Base-by-base conservation (phyloP, 2,329 filamentous ascomycete genomes). In the Aspergillus alliaceus region DNA sequence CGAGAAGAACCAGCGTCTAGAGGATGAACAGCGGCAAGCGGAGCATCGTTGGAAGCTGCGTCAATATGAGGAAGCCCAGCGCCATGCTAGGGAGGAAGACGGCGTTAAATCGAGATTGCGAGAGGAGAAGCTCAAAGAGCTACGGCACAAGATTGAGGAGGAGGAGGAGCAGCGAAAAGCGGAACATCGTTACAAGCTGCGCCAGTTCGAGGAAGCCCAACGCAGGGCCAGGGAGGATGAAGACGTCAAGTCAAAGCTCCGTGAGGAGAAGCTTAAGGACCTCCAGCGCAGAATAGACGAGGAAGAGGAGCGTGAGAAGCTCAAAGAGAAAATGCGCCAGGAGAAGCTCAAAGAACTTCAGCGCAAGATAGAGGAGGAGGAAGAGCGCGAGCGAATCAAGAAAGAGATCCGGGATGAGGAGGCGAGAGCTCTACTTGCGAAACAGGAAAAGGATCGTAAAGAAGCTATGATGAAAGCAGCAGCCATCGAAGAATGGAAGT, bases 241-340 rank as follows among this genome's bases (percentile, higher is more conserved):
- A 51, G 69, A 74, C 58, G 54, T 72, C 32, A 67, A 68, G 54
- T 60, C 64, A 6, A 69, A 67, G 49, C 54, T 74, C 22, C 59
- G 64, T 14, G 63, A 71, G 46, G 65, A 69, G 55, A 65, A 65
- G 42, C 57, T 79, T 20, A 63, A 64, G 56, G 70, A 72, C 27
- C 62, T 70, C 9, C 67, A 69, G 37, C 64, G 68, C 37, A 69
- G 72, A 56, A 67, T 72, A 15, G 71, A 75, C 24, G 72, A 79
- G 53, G 77, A 79, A 57, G 75, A 79, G 51, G 77, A 81, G 56
- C 77, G 80, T 37, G 78, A 80, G 35, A 69, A 64, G 9, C 61
- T 76, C 22, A 71, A 66, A 58, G 64, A 70, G 54, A 62, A 75
- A 55, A 60, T 75, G n/a, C 57, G 63, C 11, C 62, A 70, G 46